Evolutionary conservation across 768 basidiomycete species (phyloP), one percentile per base, ranked within the genome.

Genomic region (Amanita rimosa): DNA sequence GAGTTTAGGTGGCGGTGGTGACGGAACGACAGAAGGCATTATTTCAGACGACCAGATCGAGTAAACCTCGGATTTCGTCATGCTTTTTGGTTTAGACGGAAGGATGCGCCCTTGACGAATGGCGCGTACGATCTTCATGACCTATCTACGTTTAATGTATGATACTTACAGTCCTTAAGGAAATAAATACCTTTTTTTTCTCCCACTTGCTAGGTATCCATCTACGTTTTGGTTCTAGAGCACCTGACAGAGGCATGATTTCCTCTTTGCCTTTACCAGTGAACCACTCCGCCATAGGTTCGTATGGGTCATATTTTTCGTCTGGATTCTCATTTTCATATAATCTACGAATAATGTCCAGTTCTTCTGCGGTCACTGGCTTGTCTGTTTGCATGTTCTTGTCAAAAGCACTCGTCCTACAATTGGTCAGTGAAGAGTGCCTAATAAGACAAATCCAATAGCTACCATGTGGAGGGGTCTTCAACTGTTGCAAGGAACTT

Each of bases 121-220:
- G 4, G 95, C 95, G 41, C 94, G 92, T 53, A 99, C 94, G 53
- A 98, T 97, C 77, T 98, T 99, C 91, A 99, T 94, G 55, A 99
- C 81, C 94, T 96, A 13, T 27, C 6, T 34, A 34, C 17, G 9
- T 27, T 51, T 8, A 40, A 37, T 35, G 36, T 14, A 9, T 39
- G 26, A 21, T 29, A 19, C n/a, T 14, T 38, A 3, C 8, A 7
- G n/a, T n/a, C n/a, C n/a, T n/a, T n/a, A 27, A 4, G 17, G 36
- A 3, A 35, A 50, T 37, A 33, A 62, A 47, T 58, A 91, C 94
- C 79, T 99, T 99, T 75, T 96, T 83, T 67, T 96, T 97, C 68
- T 98, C 96, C 96, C 96, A 99, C 71, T 94, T 98, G 67, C 91
- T 95, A 11, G 94, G 91, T 10, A 97, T 76, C 83, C 94, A 99